phyloP scores from a whole-genome alignment of 768 basidiomycete genomes.

The Amanita rimosa region DNA sequence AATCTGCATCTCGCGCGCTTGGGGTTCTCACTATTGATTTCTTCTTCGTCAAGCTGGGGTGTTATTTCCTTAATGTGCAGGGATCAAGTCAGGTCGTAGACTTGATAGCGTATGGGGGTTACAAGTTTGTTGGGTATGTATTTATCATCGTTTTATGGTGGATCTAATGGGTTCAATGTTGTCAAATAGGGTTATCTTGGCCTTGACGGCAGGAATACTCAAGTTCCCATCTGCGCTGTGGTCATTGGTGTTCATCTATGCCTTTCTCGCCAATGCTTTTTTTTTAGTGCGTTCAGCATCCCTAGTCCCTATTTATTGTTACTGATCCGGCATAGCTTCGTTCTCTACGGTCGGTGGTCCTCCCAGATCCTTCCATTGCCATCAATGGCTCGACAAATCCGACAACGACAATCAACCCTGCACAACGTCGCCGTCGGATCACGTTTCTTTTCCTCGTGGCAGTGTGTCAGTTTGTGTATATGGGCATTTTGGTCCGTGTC shows the following conservation, averaged over 20 bases:
- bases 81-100: conserved; percentile 64
- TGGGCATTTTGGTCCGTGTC: conserved; percentile 67
- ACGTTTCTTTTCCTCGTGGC: conserved; percentile 86
- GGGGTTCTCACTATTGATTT: conserved; percentile 85
- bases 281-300: conserved; percentile 58
- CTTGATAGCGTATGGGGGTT: conserved; percentile 86
- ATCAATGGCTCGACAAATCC: conserved; percentile 18
- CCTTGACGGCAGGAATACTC: conserved; percentile 63
- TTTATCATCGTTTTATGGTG: not conserved
- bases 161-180: not conserved
- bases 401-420: conserved; percentile 54
- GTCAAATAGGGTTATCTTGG: conserved; percentile 65
- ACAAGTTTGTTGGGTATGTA: conserved; percentile 92
- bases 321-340: conserved; percentile 48
- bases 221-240: conserved; percentile 52
- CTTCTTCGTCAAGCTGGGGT: conserved; percentile 79
- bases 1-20: conserved; percentile 75
- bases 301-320: not conserved
- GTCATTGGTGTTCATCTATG: conserved; percentile 68
- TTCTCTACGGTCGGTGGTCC: conserved; percentile 82
- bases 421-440: conserved; percentile 75
- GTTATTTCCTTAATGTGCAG: conserved; percentile 86
- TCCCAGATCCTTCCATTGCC: conserved; percentile 60
- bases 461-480: conserved; percentile 72
- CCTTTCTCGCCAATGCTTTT: conserved; percentile 83